Evolutionary conservation across 2,329 filamentous ascomycete genomes (phyloP), one percentile per base, ranked within the genome.

Genomic region (Hypoxylon rubiginosum): DNA sequence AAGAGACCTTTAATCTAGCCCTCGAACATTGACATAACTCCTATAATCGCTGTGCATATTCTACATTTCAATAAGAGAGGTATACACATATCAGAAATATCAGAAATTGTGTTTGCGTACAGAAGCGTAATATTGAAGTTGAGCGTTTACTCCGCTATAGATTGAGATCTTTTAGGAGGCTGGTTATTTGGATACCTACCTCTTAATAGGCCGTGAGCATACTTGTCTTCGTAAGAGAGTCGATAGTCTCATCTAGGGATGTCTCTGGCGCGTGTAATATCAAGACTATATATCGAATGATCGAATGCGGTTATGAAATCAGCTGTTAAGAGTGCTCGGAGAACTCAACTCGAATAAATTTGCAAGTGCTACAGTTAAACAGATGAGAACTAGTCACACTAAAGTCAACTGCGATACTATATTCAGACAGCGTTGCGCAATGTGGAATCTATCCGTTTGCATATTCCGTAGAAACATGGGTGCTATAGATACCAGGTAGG

Each of bases 391-490:
- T 36, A n/a, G 15, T 21, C 19, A 48, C 11, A 15, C 13, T 10
- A 9, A 28, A 30, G 26, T 2, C 26, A 30, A 9, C 13, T n/a
- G 5, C 4, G 21, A 11, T 48, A 9, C 13, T 48, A 50, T 0
- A n/a, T 39, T 39, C 11, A 26, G n/a, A 41, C 46, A 24, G 8
- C 17, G 9, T 48, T 28, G 34, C 45, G 53, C 36, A 55, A 58
- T 48, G 51, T 64, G 55, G 57, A 43, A 55, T 53, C 59, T n/a
- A n/a, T 28, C 21, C 41, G 61, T 58, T 61, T 61, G 52, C 53
- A 50, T 61, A 36, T 34, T 46, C 36, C n/a, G 30, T 32, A 43
- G 26, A 49, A 15, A 15, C 15, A 28, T 48, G n/a, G 26, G 21
- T 17, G 8, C 28, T 48, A 15, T 36, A 36, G 39, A 17, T 43